Conservation (phyloP, 2,329 filamentous ascomycete genomes). For the Cordyceps fumosorosea region DNA sequence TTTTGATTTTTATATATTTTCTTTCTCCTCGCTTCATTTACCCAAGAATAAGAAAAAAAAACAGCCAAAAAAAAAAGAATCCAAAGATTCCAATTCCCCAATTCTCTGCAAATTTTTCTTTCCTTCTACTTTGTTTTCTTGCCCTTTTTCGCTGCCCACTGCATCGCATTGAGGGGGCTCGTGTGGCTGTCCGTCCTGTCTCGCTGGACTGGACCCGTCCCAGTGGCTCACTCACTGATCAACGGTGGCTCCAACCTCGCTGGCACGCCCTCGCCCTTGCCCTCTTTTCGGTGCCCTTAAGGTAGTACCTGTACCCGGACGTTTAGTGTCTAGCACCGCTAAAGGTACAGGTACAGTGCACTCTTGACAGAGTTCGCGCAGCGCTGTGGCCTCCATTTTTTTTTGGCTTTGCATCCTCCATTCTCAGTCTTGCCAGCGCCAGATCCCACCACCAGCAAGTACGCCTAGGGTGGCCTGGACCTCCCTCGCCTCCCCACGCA, state of each 20-base stretch:
- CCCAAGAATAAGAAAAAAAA: background rate
- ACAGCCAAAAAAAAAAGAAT: background rate
- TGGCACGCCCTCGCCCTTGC: background rate
- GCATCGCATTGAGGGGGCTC: background rate
- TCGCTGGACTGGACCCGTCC: background rate
- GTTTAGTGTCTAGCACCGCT: too few relatives aligned
- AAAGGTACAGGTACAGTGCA: too few relatives aligned
- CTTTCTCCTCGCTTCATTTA: background rate
- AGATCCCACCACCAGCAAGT: background rate
- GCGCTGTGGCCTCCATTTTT: too few relatives aligned
- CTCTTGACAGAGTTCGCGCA: too few relatives aligned
- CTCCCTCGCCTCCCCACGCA: background rate
- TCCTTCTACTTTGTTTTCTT: background rate
- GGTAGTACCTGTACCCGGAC: too few relatives aligned
- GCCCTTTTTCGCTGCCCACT: background rate
- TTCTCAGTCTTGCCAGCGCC: background rate
- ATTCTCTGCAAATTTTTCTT: too few relatives aligned
- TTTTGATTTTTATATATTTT: conserved; percentile 15
- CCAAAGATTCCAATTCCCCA: too few relatives aligned
- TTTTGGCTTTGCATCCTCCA: too few relatives aligned
- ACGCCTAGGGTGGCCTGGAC: background rate
- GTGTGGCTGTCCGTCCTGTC: background rate
- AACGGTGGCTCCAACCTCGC: conserved; percentile 5
- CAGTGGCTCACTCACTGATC: too few relatives aligned
- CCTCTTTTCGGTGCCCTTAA: background rate